Evolutionary conservation across 1,139 yeast species (phyloP), one percentile per base, ranked within the genome.

Genomic region (Suhomyces chickasaworum): DNA sequence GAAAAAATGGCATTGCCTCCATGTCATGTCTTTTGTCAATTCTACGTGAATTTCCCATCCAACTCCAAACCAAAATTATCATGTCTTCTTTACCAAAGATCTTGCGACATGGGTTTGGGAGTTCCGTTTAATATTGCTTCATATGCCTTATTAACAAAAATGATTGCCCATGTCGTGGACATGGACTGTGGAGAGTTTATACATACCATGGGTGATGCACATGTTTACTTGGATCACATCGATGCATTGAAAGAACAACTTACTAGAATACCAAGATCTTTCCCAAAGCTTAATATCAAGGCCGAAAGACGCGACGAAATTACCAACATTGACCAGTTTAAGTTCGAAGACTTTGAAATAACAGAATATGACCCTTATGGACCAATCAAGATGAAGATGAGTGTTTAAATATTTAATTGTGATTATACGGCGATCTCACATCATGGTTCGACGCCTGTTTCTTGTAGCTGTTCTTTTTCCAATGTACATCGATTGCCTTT

Each of bases 31-130:
- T 88, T 93, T 62, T 86, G 96, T 48, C 99, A 93, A 65, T 93
- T 93, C 64, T 93, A 88, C 62, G 99, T 93, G 33, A 86, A 80
- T 56, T 86, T 86, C 68, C 95, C 95, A 2, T 68, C 73, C 48
- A 25, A 53, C 4, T 43, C 54, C 4, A 81, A 69, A 58, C 95
- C 95, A 30, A 82, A 75, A 60, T 77, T 93, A 48, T 86, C 95
- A 12, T 95, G 99, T 65, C 80, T 86, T 50, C 73, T 93, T 71
- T 93, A 95, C 68, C 99, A 93, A 69, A 80, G 99, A 59, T 89
- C 97, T n/a, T 93, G 98, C 68, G 99, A 93, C 62, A 91, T 93
- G 97, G 99, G 99, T 0, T 78, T 93, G 31, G 99, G 99, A 10
- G 98, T 93, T 13, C 99, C 99, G 0, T 93, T 93, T 68, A 95